Evolutionary conservation across 768 basidiomycete genomes (phyloP), one percentile per base, ranked within the genome.

Genomic region (Omphalotus guepiniiformis): DNA sequence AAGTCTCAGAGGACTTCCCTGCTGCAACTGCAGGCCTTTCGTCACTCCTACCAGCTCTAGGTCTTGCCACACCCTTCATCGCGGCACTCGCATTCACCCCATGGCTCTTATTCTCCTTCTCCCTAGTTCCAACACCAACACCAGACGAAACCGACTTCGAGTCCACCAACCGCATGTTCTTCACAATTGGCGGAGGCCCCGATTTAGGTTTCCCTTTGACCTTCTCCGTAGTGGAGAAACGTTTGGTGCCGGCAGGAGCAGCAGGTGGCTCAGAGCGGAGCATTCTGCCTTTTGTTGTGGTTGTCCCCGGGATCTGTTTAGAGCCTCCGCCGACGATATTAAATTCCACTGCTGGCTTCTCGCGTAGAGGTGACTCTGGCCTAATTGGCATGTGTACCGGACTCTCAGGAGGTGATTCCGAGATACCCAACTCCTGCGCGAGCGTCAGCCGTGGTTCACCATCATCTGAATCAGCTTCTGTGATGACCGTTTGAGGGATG

Each of bases 351-450:
- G 7, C 53, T 67, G n/a, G 75, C 62, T 71, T 79, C 49, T 82
- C 78, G 48, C 75, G 68, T 37, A 80, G 58, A 0, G 82, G 80
- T n/a, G 70, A 75, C 39, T 78, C 77, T 3, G 76, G 43, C 19
- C 39, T 30, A 13, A 11, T 38, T 6, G 72, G 56, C 0, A 71
- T 71, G 29, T 61, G 65, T 15, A 63, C 64, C 7, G 66, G 27
- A 19, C 23, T 42, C 27, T 53, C 50, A 32, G 43, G 65, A 2
- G 66, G 66, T 16, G 68, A 69, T 39, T 72, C 72, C 6, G 57
- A 36, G 15, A 73, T 60, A 15, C 75, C 75, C 16, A 79, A 63
- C 53, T 79, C 74, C 26, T 71, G 73, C 9, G 70, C 73, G 11
- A 72, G 57, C 23, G 70, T 69, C 63, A 69, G 64, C 49, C 61